phyloP scores from a whole-genome alignment of 2,329 filamentous ascomycete genomes.

The Microdochium paspali region DNA sequence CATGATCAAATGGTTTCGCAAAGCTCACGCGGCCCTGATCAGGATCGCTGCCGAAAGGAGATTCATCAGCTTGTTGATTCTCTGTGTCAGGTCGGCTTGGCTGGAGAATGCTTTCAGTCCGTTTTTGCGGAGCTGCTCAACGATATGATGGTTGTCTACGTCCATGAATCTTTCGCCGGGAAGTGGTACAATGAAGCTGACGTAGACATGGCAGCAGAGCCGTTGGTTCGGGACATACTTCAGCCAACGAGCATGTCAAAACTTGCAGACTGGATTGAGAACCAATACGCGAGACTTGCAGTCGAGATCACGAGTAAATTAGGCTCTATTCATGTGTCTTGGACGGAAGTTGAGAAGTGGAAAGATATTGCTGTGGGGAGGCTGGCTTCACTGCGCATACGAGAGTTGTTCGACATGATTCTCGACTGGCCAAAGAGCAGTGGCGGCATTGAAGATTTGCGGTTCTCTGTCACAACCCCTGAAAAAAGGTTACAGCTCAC shows the following conservation, averaged over 20 bases:
- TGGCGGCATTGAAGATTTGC: slow-evolving; percentile 65
- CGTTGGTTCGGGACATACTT: slow-evolving; percentile 18
- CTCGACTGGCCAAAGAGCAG: slow-evolving; percentile 63
- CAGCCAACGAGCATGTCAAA: slow-evolving; percentile 47
- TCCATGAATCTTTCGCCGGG: slow-evolving; percentile 51
- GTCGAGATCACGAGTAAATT: slow-evolving; percentile 48
- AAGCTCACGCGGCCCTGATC: neutral
- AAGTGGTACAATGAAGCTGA: slow-evolving; percentile 41
- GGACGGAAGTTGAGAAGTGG: slow-evolving; percentile 56
- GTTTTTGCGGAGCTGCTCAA: slow-evolving; percentile 66
- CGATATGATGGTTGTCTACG: slow-evolving; percentile 52
- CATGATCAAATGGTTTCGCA: neutral
- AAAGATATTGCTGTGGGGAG: slow-evolving; percentile 60
- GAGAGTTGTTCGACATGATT: slow-evolving; percentile 71
- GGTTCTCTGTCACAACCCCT: slow-evolving; percentile 59
- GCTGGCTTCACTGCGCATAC: slow-evolving; percentile 59
- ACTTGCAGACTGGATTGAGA: slow-evolving; percentile 58
- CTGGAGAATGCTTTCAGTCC: slow-evolving; percentile 59
- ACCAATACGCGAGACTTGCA: slow-evolving; percentile 55
- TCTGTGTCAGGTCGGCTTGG: slow-evolving; percentile 56
- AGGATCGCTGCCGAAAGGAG: slow-evolving; percentile 33
- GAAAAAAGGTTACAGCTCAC: slow-evolving; percentile 62
- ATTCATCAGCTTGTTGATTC: slow-evolving; percentile 48
- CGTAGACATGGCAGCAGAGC: slow-evolving; percentile 9
- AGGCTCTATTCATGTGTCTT: slow-evolving; percentile 31